phyloP scores from a whole-genome alignment of 495 filamentous ascomycete species.

The Trichoderma parareesei region DNA sequence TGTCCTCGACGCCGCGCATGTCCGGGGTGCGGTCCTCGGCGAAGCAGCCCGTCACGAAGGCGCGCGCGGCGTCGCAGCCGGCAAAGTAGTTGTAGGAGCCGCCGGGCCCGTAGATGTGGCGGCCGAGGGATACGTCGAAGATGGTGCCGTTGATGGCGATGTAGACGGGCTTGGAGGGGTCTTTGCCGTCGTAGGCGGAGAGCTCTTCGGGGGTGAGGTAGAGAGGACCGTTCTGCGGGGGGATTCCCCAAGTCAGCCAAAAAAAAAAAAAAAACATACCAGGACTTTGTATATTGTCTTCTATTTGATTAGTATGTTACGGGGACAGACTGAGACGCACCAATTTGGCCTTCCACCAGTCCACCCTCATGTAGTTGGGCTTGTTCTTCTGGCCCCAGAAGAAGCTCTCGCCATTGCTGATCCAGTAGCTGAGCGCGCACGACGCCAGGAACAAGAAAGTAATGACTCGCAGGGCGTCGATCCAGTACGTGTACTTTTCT shows the following conservation, averaged over 20 bases:
- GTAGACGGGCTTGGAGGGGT: conserved; percentile 71
- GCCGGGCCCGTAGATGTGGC: conserved; percentile 75
- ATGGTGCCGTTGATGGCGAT: conserved; percentile 88
- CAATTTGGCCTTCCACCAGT: conserved; percentile 53
- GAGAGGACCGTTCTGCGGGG: conserved; percentile 27
- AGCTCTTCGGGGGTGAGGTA: conserved; percentile 70
- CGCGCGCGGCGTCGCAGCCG: conserved; percentile 77
- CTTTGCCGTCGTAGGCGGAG: conserved; percentile 65
- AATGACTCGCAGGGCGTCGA: conserved; percentile 72
- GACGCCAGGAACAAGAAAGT: conserved; percentile 61
- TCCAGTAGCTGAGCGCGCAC: conserved; percentile 67
- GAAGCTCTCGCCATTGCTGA: conserved; percentile 61
- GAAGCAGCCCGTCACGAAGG: conserved; percentile 97
- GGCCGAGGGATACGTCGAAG: conserved; percentile 81
- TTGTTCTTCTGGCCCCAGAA: conserved; percentile 46
- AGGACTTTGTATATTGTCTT: background rate
- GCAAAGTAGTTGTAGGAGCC: conserved; percentile 85
- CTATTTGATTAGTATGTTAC: too few relatives aligned
- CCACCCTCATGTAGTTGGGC: conserved; percentile 58
- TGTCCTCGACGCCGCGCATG: conserved; percentile 77
- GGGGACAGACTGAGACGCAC: conserved; percentile 32
- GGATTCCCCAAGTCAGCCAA: background rate
- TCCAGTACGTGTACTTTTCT: conserved; percentile 32
- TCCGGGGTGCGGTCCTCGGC: conserved; percentile 72
- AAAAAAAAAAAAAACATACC: background rate